Evolutionary conservation across 768 basidiomycete genomes (phyloP), one percentile per base, ranked within the genome.

Genomic region (Termitomyces sp.): DNA sequence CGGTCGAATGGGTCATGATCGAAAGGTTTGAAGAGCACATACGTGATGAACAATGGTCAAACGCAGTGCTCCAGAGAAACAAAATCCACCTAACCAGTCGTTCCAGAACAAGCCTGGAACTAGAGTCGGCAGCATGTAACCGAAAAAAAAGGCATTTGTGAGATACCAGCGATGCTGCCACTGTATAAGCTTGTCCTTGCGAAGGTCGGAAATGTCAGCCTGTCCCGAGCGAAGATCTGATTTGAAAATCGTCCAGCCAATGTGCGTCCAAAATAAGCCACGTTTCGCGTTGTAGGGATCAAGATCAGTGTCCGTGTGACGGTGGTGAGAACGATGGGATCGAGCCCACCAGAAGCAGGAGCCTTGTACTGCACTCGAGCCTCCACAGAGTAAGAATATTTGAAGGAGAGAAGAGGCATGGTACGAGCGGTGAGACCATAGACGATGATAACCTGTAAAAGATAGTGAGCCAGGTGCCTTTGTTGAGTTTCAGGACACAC

Each of bases 281-380:
- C 88, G 82, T 67, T 85, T 83, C 4, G 90, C 84, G 61, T 88
- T 83, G 74, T 94, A 93, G 16, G 91, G 91, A 70, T 94, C 91
- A 50, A 88, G 81, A 62, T 91, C 87, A 36, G 90, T 92, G 72
- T 94, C 91, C 62, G 90, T 92, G 65, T 92, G 80, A 61, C 88
- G 84, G 68, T 90, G 90, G 67, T 90, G 90, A 35, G 90, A 88
- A 57, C 91, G 85, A 71, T 94, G 91, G 8, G 87, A 82, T 50
- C 87, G 80, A 16, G 87, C 83, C 91, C 91, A 94, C 90, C 90
- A 94, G 67, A 82, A 85, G 72, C 90, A 90, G 14, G 90, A 92
- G 0, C 91, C 91, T 73, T 94, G 86, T 3, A 92, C 89, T 4
- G 90, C 89, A 66, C 90, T 92, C 33, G 87, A 83, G 8, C 91